Base-by-base conservation (phyloP, 257 asterid genomes). In the Scutellaria baicalensis region DNA sequence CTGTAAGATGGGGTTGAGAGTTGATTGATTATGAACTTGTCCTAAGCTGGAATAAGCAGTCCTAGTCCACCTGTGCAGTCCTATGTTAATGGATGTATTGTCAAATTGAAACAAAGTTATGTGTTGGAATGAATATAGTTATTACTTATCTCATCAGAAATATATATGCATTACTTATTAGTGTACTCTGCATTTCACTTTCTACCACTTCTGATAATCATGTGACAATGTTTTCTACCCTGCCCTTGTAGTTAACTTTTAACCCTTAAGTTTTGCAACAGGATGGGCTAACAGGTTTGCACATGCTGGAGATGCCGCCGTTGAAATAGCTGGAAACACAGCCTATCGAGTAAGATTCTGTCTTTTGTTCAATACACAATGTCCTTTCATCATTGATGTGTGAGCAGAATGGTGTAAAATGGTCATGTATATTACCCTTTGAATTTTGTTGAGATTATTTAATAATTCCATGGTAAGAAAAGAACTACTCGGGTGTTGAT, bases 241-340 rank as follows among this genome's bases (percentile, higher is more conserved):
- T 66, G 5, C 21, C 39, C 36, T 6, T 52, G 59, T 35, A 45
- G 66, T 45, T 36, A 11, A 47, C 50, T 66, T 31, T 66, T 16
- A 67, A 59, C 77, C 80, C 17, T 70, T 59, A 39, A 55, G 47
- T 44, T 73, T 59, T 64, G 62, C 57, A 42, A 75, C 92, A 93
- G 98, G 98, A 68, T 93, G 98, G 98, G 95, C 90, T 62, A 93
- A 93, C 84, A 87, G 98, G 77, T 87, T 93, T 80, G 98, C 98
- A 13, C 75, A 93, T 68, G 97, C 96, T 57, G 98, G 98, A 64
- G 98, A 93, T 62, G 82, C 98, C 42, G 97, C 98, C 43, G 95
- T 74, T 6, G 98, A 93, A 79, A 86, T 93, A 77, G 98, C 97
- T 73, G 98, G 85, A 83, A 93, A 73, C 82, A 90, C 98, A 33